A percentile compares a stretch with the other conserved stretches of the same genome.
Conservation (phyloP, 345 rosid genomes). For the Laguncularia racemosa region DNA sequence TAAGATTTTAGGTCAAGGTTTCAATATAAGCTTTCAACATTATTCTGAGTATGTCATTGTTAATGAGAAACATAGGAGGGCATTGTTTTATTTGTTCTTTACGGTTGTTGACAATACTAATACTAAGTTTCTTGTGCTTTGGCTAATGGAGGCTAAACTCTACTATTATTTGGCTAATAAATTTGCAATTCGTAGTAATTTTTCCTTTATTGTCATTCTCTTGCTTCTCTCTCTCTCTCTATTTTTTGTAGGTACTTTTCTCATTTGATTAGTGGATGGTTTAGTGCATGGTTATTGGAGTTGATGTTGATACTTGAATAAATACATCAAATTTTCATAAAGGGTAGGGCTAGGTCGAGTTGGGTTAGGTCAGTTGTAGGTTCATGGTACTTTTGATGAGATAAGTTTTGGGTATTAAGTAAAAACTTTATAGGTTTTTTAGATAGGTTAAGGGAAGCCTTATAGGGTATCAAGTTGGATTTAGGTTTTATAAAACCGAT, state of each 20-base stretch:
- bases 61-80: slow-evolving; percentile 53
- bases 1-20: slow-evolving; percentile 60
- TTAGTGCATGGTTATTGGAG: not conserved
- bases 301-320: not conserved
- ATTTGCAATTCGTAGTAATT: not conserved
- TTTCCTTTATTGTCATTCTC: not conserved
- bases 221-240: not conserved
- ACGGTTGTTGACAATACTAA: slow-evolving; percentile 67
- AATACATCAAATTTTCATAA: too few species aligned
- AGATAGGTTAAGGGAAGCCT: too few species aligned
- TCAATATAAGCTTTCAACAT: slow-evolving; percentile 58
- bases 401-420: too few species aligned
- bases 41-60: slow-evolving; percentile 69
- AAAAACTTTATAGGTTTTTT: too few species aligned
- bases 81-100: slow-evolving; percentile 79
- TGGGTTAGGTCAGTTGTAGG: too few species aligned
- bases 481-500: too few species aligned
- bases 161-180: not conserved
- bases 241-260: too few species aligned
- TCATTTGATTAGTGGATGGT: not conserved
- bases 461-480: too few species aligned
- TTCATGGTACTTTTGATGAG: too few species aligned
- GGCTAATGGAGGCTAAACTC: slow-evolving; percentile 77
- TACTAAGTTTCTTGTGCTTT: slow-evolving; percentile 81
- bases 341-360: too few species aligned